Evolutionary conservation across 1,139 yeast genomes (phyloP).

Genomic region (Pichia sp.): DNA sequence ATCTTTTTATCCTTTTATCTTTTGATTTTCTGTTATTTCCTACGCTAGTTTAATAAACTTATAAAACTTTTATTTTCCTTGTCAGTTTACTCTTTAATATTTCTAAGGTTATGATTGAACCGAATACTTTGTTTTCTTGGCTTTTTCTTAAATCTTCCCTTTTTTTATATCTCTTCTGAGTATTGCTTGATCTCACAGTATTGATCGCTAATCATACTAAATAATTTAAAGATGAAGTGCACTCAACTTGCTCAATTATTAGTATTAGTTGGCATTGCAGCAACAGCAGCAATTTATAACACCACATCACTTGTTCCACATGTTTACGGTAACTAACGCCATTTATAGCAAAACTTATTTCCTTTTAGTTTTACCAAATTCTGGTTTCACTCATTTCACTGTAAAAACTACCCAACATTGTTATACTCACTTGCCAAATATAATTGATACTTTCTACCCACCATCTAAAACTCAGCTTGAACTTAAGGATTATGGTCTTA

Average conservation of each 20-base stretch:
- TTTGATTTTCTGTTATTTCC: too few species aligned
- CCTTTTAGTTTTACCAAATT: constrained; percentile 20
- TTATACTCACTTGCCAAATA: constrained; percentile 16
- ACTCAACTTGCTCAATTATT: constrained; percentile 16
- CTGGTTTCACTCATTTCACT: constrained; percentile 18
- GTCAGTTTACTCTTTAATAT: too few species aligned
- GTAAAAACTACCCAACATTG: constrained; percentile 20
- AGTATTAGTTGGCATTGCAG: constrained; percentile 17
- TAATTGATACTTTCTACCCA: constrained; percentile 11
- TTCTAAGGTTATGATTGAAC: too few species aligned
- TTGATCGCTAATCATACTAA: constrained; percentile 1
- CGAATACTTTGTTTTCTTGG: too few species aligned
- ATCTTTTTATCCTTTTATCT: too few species aligned
- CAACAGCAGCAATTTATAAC: constrained; percentile 18
- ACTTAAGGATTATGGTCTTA: constrained; percentile 5
- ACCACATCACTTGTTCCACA: constrained; percentile 17
- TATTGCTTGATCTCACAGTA: neutral
- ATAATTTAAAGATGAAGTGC: constrained; percentile 14
- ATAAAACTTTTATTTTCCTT: too few species aligned
- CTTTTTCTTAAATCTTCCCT: neutral
- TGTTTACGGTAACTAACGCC: constrained; percentile 21
- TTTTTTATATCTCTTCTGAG: neutral
- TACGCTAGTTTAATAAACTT: too few species aligned
- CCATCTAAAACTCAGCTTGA: constrained; percentile 13
- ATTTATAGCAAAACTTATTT: constrained; percentile 17